A percentile compares a stretch with the other conserved stretches of the same genome.
Conservation (phyloP, 805 yeast genomes). For the Scheffersomyces lignosus region DNA sequence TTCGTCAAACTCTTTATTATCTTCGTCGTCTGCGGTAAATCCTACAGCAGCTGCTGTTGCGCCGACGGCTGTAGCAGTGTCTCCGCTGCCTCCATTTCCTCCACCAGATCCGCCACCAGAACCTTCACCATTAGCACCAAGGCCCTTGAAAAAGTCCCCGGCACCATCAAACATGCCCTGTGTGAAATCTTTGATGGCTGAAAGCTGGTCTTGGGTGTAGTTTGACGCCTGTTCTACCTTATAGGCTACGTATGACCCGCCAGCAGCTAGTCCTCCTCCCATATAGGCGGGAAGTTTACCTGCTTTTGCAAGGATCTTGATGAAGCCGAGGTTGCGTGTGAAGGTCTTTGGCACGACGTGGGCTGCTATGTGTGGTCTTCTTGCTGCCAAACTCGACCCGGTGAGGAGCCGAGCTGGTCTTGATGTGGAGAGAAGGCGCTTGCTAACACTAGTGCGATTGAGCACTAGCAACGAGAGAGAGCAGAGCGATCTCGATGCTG, state of each 20-base stretch:
- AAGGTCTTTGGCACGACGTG: no score
- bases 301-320: constrained; percentile 52
- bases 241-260: constrained; percentile 88
- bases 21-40: constrained; percentile 31
- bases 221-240: constrained; percentile 84
- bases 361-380: no score
- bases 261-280: constrained; percentile 93
- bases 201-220: constrained; percentile 67
- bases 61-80: constrained; percentile 40
- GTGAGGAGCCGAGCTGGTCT: no score
- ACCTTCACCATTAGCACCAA: constrained; percentile 16
- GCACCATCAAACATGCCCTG: constrained; percentile 52
- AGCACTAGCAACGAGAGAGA: no score
- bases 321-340: constrained; percentile 34
- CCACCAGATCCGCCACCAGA: constrained; percentile 28
- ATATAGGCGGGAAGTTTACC: constrained; percentile 73
- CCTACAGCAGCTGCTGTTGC: constrained; percentile 61
- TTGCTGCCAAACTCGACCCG: no score
- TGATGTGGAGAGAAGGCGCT: no score
- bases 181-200: constrained; percentile 61
- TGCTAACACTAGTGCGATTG: no score
- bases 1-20: constrained; percentile 19
- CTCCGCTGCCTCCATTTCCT: constrained; percentile 26
- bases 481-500: no score
- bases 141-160: constrained; percentile 41